Conservation (phyloP, 2,329 filamentous ascomycete genomes). For the Lachnellula subtilissima region DNA sequence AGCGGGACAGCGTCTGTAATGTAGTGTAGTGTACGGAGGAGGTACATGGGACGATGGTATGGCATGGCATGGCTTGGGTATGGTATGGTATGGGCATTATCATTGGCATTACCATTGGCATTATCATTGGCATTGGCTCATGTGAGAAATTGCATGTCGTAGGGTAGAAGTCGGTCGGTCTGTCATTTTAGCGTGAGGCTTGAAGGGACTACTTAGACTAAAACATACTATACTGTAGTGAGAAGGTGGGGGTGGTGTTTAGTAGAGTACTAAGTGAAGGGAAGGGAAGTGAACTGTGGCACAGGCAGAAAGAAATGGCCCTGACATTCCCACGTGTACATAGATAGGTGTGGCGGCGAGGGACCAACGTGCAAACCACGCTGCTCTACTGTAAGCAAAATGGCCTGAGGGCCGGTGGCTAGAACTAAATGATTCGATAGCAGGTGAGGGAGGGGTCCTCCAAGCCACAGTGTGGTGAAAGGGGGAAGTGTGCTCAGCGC, state of each 20-base stretch:
- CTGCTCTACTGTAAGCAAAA: not conserved
- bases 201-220: not conserved
- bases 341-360: slow-evolving; percentile 5
- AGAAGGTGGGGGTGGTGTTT: not conserved
- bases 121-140: not conserved
- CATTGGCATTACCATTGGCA: no score
- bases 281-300: not conserved
- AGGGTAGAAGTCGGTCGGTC: not conserved
- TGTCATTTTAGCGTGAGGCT: slow-evolving; percentile 6
- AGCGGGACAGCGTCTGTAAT: not conserved
- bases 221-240: no score
- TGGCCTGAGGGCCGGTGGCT: not conserved
- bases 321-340: slow-evolving; percentile 5
- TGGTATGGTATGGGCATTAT: no score
- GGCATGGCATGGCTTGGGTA: no score
- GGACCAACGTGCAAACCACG: not conserved
- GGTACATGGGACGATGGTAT: not conserved
- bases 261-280: no score
- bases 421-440: not conserved
- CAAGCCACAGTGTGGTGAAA: not conserved
- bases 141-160: not conserved
- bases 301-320: not conserved
- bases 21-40: no score
- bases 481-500: not conserved
- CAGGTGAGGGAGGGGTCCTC: not conserved